phyloP scores from a whole-genome alignment of 2,329 filamentous ascomycete genomes.

The Diaporthe velutina region DNA sequence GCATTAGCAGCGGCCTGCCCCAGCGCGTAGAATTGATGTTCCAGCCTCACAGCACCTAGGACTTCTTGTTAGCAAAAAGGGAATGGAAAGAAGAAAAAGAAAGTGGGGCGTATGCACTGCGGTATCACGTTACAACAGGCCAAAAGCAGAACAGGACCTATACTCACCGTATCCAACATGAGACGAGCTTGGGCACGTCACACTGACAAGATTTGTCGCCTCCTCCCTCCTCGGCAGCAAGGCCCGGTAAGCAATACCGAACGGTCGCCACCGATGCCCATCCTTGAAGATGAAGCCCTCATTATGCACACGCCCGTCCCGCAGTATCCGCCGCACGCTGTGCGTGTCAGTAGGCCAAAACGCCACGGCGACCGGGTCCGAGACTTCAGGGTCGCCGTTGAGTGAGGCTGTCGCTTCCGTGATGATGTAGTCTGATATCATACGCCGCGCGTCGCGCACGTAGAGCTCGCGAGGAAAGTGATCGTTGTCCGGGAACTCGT shows the following conservation, averaged over 20 bases:
- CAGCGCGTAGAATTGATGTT: background rate
- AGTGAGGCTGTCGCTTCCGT: background rate
- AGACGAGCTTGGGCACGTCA: background rate
- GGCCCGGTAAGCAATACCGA: background rate
- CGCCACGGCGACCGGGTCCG: conserved; percentile 43
- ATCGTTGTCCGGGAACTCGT: conserved; percentile 46
- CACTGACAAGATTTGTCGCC: background rate
- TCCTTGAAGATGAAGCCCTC: conserved; percentile 44
- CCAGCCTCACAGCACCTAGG: background rate
- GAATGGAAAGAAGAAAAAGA: no score
- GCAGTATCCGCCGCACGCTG: conserved; percentile 43
- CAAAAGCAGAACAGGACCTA: background rate
- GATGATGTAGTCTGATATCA: background rate
- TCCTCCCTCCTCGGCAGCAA: background rate
- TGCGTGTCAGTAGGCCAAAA: conserved; percentile 46
- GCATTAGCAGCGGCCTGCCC: background rate
- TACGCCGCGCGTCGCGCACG: conserved; percentile 45
- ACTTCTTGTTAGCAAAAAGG: background rate
- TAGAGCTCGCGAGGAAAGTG: conserved; percentile 47
- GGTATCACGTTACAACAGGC: no score
- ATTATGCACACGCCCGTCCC: conserved; percentile 42
- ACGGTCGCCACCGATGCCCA: background rate
- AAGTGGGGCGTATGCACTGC: background rate
- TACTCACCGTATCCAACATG: conserved; percentile 1
- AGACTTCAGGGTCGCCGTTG: background rate